phyloP scores from a whole-genome alignment of 1,139 yeast genomes.

The Suhomyces bokatorum region DNA sequence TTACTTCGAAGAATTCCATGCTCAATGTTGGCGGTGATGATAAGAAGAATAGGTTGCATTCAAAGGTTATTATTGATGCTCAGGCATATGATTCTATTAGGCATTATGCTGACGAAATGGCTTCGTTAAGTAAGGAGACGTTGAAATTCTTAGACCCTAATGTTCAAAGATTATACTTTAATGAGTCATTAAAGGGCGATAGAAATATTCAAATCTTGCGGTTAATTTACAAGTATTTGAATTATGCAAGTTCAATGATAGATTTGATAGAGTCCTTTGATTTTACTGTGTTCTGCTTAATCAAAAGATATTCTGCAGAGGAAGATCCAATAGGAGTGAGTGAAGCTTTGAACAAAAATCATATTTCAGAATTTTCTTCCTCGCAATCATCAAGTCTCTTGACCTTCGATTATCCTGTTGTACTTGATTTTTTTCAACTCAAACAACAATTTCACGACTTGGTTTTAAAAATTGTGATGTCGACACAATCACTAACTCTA shows the following conservation, averaged over 20 bases:
- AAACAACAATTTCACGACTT: constrained; percentile 75
- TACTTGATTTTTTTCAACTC: constrained; percentile 70
- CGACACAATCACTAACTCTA: constrained; percentile 68
- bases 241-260: constrained; percentile 49
- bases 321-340: constrained; percentile 18
- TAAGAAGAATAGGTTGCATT: constrained; percentile 42
- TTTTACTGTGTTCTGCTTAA: constrained; percentile 54
- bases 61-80: constrained; percentile 52
- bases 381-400: constrained; percentile 24
- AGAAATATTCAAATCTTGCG: constrained; percentile 56
- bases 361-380: constrained; percentile 5
- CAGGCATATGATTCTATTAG: constrained; percentile 45
- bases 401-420: constrained; percentile 58
- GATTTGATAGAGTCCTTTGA: constrained; percentile 62
- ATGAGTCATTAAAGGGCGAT: constrained; percentile 39
- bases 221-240: constrained; percentile 52
- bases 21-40: constrained; percentile 50
- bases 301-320: constrained; percentile 29
- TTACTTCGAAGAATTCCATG: constrained; percentile 40
- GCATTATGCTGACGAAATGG: constrained; percentile 39
- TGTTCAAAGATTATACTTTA: constrained; percentile 34
- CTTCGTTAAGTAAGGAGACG: constrained; percentile 40
- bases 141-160: constrained; percentile 40
- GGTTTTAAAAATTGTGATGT: constrained; percentile 60
- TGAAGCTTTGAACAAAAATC: constrained; percentile 11